Evolutionary conservation across 164 flowering plant species (phyloP).

Genomic region (Aristolochia californica): DNA sequence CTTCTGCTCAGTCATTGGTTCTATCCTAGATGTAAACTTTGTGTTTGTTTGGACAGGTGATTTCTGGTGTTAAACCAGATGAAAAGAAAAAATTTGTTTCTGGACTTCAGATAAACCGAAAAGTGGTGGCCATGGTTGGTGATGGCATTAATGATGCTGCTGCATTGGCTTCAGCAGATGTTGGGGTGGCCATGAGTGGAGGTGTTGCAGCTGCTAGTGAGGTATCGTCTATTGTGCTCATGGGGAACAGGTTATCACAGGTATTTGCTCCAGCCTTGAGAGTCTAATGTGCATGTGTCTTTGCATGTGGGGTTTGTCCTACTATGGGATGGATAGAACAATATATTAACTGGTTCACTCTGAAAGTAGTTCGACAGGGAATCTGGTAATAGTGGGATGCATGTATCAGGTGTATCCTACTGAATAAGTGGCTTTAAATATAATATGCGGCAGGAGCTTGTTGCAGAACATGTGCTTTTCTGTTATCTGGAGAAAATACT

Average conservation of each 20-base stretch:
- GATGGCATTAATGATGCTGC: constrained; percentile 99
- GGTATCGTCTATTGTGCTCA: constrained; percentile 81
- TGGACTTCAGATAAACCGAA: constrained; percentile 56
- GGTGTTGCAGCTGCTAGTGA: constrained; percentile 98
- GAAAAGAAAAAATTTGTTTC: constrained; percentile 64
- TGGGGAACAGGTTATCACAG: constrained; percentile 90
- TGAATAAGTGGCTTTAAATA: no score
- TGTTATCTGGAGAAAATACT: no score
- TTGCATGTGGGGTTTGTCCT: no score
- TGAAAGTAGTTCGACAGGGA: no score
- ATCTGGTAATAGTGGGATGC: no score
- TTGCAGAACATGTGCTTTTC: no score
- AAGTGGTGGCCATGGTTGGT: constrained; percentile 93
- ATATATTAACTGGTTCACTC: no score
- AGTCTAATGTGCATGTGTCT: no score
- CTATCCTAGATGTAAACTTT: not conserved
- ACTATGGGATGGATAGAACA: no score
- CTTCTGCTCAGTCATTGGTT: not conserved
- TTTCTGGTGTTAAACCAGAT: constrained; percentile 81
- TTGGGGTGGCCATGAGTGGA: constrained; percentile 92
- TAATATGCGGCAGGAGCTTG: no score
- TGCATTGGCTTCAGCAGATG: constrained; percentile 80
- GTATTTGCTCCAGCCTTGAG: constrained; percentile 18
- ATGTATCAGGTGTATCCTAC: no score
- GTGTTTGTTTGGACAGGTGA: constrained; percentile 34